These are phyloP conservation scores for Fusarium buxicola DNA, from an alignment of 2,329 filamentous ascomycete genomes.

Conservation along the genomic window DNA sequence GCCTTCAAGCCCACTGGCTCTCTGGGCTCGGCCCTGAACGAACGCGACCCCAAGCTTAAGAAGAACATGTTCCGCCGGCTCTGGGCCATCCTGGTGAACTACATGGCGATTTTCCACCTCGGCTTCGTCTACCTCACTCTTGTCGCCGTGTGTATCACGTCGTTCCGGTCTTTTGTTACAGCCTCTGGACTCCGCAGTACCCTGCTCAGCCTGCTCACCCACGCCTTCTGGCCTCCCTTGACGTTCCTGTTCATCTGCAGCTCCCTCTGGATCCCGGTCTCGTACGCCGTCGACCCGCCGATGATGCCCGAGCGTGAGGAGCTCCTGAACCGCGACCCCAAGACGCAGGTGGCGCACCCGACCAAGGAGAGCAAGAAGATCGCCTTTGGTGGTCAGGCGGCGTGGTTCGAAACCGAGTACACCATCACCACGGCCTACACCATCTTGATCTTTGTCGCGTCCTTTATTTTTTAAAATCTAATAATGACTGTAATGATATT, in stretches of 20 bases:
- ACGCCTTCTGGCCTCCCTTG: slow-evolving; percentile 71
- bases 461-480: slow-evolving; percentile 48
- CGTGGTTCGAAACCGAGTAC: slow-evolving; percentile 68
- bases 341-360: slow-evolving; percentile 66
- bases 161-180: slow-evolving; percentile 61
- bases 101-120: slow-evolving; percentile 66
- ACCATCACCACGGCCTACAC: slow-evolving; percentile 63
- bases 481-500: slow-evolving; percentile 45
- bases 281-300: slow-evolving; percentile 71
- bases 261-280: slow-evolving; percentile 68
- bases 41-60: slow-evolving; percentile 64
- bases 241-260: slow-evolving; percentile 67
- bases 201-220: slow-evolving; percentile 66
- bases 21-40: slow-evolving; percentile 65
- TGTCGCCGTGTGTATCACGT: slow-evolving; percentile 61
- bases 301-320: slow-evolving; percentile 67
- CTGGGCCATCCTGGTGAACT: slow-evolving; percentile 66
- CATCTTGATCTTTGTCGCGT: slow-evolving; percentile 59
- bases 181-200: slow-evolving; percentile 53
- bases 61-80: slow-evolving; percentile 66
- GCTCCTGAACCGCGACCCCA: slow-evolving; percentile 65
- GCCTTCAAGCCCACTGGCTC: slow-evolving; percentile 72
- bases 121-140: slow-evolving; percentile 65
- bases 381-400: slow-evolving; percentile 64
- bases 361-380: slow-evolving; percentile 64